A percentile compares a stretch with the other conserved stretches of the same genome.
Conservation (phyloP, 129 eudicot species). For the Apium graveolens region DNA sequence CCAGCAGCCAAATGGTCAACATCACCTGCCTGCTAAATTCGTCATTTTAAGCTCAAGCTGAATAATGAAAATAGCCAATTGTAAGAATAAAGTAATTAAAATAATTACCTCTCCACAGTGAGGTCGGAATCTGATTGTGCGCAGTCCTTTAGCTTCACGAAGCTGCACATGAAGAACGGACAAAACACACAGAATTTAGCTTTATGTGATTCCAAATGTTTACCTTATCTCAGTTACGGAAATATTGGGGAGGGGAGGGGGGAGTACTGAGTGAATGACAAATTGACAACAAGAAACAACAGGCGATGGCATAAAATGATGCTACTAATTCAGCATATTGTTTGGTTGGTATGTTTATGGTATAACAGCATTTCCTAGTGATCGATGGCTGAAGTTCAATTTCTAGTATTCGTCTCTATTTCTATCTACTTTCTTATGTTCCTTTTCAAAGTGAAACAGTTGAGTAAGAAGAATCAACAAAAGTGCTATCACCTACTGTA, state of each 20-base stretch:
- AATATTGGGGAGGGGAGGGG: not conserved
- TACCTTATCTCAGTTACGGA: not conserved
- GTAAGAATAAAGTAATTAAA: constrained; percentile 13
- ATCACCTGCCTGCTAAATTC: constrained; percentile 81
- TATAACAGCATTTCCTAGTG: not conserved
- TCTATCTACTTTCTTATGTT: not conserved
- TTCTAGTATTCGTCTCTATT: not conserved
- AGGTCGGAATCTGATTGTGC: constrained; percentile 89
- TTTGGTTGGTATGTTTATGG: not conserved
- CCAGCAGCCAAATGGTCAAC: constrained; percentile 97
- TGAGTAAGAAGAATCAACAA: not conserved
- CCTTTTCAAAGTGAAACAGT: not conserved
- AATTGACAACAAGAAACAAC: not conserved
- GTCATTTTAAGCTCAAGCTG: constrained; percentile 1
- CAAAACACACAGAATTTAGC: constrained; percentile 10
- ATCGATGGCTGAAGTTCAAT: not conserved
- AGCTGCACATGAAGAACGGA: constrained; percentile 45
- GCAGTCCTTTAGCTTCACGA: constrained; percentile 94
- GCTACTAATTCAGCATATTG: not conserved
- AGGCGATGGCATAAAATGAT: not conserved
- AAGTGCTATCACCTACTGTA: too few species aligned
- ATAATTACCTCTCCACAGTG: constrained; percentile 90
- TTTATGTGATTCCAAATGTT: not conserved
- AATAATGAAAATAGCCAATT: not conserved
- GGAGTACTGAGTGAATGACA: not conserved